Evolutionary conservation across 495 filamentous ascomycete species (phyloP).

Genomic region (Glonium stellatum): DNA sequence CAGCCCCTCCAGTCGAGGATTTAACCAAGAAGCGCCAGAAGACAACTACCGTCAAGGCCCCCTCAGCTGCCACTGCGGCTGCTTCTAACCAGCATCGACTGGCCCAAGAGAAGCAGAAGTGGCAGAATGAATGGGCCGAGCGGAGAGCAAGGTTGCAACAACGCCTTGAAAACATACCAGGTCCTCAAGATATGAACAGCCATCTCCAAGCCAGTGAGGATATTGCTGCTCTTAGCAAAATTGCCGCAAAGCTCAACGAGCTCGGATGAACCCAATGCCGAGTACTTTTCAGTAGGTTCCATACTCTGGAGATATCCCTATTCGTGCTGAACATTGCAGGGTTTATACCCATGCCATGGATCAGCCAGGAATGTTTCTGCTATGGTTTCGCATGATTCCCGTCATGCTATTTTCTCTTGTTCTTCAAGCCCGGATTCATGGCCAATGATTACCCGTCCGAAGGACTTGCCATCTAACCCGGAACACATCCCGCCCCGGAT

Average conservation of each 20-base stretch:
- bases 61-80: background rate
- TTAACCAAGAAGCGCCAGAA: constrained; percentile 17
- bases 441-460: background rate
- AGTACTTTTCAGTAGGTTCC: too few species aligned
- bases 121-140: constrained; percentile 14
- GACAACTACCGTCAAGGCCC: constrained; percentile 5
- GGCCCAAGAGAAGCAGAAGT: constrained; percentile 4
- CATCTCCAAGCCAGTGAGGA: constrained; percentile 18
- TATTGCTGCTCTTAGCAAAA: constrained; percentile 13
- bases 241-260: constrained; percentile 19
- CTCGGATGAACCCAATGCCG: background rate
- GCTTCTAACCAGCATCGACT: constrained; percentile 12
- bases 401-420: background rate
- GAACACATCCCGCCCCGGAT: background rate
- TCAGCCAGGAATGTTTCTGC: background rate
- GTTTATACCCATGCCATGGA: background rate
- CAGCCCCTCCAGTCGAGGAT: constrained; percentile 12
- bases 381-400: background rate
- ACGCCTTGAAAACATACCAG: constrained; percentile 13
- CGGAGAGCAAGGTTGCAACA: constrained; percentile 15
- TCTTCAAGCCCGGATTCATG: background rate
- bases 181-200: constrained; percentile 21
- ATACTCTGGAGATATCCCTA: background rate
- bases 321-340: background rate
- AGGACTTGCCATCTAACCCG: background rate